A percentile compares a stretch with the other conserved stretches of the same genome.
These are phyloP conservation scores for Diaporthe vaccinii DNA, from an alignment of 2,329 filamentous ascomycete species.

Conservation along the genomic window DNA sequence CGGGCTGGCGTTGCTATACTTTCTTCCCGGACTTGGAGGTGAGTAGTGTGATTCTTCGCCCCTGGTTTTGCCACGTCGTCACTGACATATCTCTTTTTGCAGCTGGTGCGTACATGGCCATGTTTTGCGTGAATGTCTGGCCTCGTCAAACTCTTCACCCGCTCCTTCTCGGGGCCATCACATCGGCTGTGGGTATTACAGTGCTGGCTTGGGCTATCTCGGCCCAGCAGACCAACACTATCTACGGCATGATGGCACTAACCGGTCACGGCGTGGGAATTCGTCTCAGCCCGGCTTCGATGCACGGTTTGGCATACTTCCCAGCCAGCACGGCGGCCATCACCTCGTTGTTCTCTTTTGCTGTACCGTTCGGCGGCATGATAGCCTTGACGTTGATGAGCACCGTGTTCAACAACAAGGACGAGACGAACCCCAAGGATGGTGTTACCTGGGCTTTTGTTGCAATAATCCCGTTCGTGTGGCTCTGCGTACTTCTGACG, in stretches of 20 bases:
- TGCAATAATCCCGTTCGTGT: constrained; percentile 71
- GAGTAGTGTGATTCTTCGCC: constrained; percentile 41
- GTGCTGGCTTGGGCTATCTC: constrained; percentile 70
- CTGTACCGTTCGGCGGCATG: constrained; percentile 74
- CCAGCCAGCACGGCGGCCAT: constrained; percentile 69
- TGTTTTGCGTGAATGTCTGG: constrained; percentile 71
- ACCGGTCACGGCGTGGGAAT: constrained; percentile 74
- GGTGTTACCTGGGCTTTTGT: constrained; percentile 78
- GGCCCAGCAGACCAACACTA: constrained; percentile 59
- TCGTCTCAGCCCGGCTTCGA: constrained; percentile 72
- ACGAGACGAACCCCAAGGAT: constrained; percentile 48
- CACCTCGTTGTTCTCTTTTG: constrained; percentile 71
- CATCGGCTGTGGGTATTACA: constrained; percentile 70
- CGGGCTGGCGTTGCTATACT: constrained; percentile 72
- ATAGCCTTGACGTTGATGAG: constrained; percentile 77
- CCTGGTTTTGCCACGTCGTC: not conserved
- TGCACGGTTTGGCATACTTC: constrained; percentile 75
- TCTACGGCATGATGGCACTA: constrained; percentile 77
- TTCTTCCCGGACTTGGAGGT: constrained; percentile 73
- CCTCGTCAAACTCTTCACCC: constrained; percentile 73
- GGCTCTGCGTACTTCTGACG: constrained; percentile 49
- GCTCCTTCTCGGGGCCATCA: constrained; percentile 67
- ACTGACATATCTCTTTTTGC: constrained; percentile 25
- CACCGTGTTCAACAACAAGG: constrained; percentile 74
- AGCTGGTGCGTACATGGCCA: constrained; percentile 69